phyloP scores from a whole-genome alignment of 1,284 basidiomycete species.

The Agaricales sp. region DNA sequence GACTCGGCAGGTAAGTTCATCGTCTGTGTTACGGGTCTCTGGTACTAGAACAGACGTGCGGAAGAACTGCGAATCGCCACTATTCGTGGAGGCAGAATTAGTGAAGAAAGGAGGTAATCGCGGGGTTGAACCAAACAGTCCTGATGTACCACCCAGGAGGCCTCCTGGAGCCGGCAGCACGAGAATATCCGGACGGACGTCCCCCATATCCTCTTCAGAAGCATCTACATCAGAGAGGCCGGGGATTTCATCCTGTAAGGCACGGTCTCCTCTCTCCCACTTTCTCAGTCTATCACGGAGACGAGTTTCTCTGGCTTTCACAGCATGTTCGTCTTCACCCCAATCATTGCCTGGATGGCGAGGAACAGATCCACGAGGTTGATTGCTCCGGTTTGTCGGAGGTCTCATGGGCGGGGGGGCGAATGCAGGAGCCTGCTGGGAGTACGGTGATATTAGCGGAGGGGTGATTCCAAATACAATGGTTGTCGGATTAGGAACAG shows the following conservation, averaged over 20 bases:
- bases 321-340: constrained; percentile 53
- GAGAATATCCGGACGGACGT: neutral
- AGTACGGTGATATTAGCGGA: constrained; percentile 40
- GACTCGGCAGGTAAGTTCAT: constrained; percentile 52
- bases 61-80: constrained; percentile 44
- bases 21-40: constrained; percentile 36
- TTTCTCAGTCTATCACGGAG: constrained; percentile 54
- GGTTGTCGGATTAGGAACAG: constrained; percentile 58
- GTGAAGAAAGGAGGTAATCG: constrained; percentile 7
- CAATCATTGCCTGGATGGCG: constrained; percentile 33
- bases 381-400: constrained; percentile 23
- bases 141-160: neutral
- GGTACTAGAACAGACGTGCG: constrained; percentile 69
- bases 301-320: constrained; percentile 56
- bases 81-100: constrained; percentile 13
- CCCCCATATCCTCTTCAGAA: neutral
- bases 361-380: constrained; percentile 8
- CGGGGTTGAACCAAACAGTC: neutral
- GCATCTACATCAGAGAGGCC: neutral
- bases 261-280: constrained; percentile 55
- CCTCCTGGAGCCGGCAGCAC: neutral
- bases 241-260: neutral
- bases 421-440: constrained; percentile 7
- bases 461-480: constrained; percentile 81
- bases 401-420: constrained; percentile 23